These are phyloP conservation scores for Leccinum variicolor DNA, from an alignment of 768 basidiomycete genomes.

Conservation along the genomic window DNA sequence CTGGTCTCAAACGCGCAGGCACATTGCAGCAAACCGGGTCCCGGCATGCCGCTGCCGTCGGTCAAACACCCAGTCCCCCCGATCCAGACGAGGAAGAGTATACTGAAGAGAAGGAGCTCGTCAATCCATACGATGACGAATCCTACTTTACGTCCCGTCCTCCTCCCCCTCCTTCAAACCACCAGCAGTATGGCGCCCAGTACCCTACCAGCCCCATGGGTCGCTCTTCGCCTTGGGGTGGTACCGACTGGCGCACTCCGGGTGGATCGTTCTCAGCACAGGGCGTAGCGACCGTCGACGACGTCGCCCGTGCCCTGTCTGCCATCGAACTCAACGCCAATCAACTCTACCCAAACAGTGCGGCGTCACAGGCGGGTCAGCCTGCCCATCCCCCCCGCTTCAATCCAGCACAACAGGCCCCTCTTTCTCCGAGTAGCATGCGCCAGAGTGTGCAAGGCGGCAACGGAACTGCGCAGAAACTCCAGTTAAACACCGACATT, in stretches of 20 bases:
- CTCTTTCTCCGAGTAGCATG: conserved; percentile 39
- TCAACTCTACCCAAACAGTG: conserved; percentile 27
- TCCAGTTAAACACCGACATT: conserved; percentile 60
- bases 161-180: conserved; percentile 30
- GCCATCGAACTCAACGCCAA: conserved; percentile 53
- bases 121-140: conserved; percentile 50
- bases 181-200: conserved; percentile 41
- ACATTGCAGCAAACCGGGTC: conserved; percentile 55
- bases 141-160: conserved; percentile 49
- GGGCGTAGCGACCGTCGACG: conserved; percentile 51
- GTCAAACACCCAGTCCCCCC: conserved; percentile 43
- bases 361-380: conserved; percentile 44
- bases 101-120: conserved; percentile 40
- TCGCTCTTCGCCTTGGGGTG: conserved; percentile 63
- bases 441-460: conserved; percentile 39
- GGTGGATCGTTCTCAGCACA: conserved; percentile 31
- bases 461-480: conserved; percentile 40
- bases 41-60: conserved; percentile 26
- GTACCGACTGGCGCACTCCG: conserved; percentile 57
- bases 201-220: conserved; percentile 57
- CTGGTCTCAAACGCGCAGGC: conserved; percentile 70
- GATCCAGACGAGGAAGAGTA: conserved; percentile 56
- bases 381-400: conserved; percentile 68
- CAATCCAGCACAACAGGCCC: conserved; percentile 40
- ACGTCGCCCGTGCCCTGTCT: conserved; percentile 72